Percentiles rank a stretch among this genome's conserved stretches.
phyloP scores from a whole-genome alignment of 495 filamentous ascomycete species.

The Penicillium salamii region DNA sequence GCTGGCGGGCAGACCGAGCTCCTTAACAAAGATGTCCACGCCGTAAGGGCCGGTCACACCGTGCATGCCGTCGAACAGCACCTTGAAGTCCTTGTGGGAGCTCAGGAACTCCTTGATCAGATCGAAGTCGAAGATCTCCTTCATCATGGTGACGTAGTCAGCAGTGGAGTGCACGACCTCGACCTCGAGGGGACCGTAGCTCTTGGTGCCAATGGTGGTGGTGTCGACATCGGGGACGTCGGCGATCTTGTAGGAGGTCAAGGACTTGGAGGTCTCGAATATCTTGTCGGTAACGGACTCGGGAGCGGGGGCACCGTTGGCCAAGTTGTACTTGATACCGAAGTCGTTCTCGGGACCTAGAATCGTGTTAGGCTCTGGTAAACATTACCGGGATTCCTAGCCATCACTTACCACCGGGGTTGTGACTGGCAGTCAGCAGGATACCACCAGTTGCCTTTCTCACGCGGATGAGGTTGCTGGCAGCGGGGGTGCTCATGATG shows the following conservation, averaged over 20 bases:
- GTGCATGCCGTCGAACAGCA: constrained; percentile 90
- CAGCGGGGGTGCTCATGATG: constrained; percentile 93
- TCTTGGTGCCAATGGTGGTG: constrained; percentile 74
- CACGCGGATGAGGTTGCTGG: constrained; percentile 92
- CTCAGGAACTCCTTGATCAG: constrained; percentile 91
- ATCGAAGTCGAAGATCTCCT: constrained; percentile 96
- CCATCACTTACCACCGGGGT: constrained; percentile 79
- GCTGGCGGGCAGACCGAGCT: constrained; percentile 72
- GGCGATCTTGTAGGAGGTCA: constrained; percentile 88
- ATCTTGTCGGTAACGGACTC: constrained; percentile 98
- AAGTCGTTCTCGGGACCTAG: constrained; percentile 90
- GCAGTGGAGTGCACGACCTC: constrained; percentile 89
- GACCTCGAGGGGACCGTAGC: constrained; percentile 81
- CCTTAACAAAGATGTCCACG: constrained; percentile 88
- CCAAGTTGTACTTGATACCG: constrained; percentile 98
- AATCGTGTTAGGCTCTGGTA: not conserved
- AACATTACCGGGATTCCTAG: not conserved
- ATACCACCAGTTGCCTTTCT: constrained; percentile 94
- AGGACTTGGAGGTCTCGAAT: constrained; percentile 80
- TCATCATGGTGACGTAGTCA: constrained; percentile 93
- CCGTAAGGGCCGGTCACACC: constrained; percentile 97
- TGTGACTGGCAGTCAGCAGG: constrained; percentile 94
- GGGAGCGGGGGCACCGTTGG: constrained; percentile 92
- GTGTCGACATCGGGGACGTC: constrained; percentile 87
- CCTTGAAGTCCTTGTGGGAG: constrained; percentile 86